Percentiles rank a stretch among this genome's conserved stretches.
These are phyloP conservation scores for Hyaloscypha variabilis DNA, from an alignment of 495 filamentous ascomycete species.

Conservation along the genomic window DNA sequence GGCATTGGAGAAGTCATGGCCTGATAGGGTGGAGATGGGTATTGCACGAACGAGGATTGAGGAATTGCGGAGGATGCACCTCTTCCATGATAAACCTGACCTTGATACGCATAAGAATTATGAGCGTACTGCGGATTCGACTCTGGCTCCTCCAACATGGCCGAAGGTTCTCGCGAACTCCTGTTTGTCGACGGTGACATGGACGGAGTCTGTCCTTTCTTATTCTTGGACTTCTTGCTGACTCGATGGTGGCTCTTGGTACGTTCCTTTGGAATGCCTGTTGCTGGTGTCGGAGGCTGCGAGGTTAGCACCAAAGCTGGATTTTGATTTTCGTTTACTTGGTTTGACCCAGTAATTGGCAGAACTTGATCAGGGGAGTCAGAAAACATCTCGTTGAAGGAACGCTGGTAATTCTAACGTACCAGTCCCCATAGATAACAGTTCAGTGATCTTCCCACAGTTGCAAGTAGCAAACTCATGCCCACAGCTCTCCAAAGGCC, in stretches of 20 bases:
- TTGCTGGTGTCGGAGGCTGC: neutral
- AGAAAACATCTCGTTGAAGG: neutral
- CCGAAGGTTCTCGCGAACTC: neutral
- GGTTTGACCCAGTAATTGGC: neutral
- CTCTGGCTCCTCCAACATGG: neutral
- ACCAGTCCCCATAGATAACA: conserved; percentile 19
- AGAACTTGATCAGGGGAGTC: neutral
- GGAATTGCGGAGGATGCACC: neutral
- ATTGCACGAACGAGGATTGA: neutral
- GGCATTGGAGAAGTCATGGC: neutral
- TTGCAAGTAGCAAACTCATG: conserved; percentile 57
- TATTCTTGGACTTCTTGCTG: neutral
- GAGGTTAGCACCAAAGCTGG: neutral
- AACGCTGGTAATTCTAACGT: neutral
- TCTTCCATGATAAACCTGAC: neutral
- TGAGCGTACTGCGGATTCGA: neutral
- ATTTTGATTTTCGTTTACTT: neutral
- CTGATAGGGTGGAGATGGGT: neutral
- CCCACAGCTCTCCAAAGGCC: conserved; percentile 62
- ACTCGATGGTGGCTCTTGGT: neutral
- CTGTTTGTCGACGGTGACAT: neutral
- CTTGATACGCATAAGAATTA: neutral
- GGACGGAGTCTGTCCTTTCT: neutral
- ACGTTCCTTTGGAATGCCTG: neutral
- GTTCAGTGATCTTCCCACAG: conserved; percentile 45